Conservation (phyloP, 331 rosid genomes). For the Saraca asoca region DNA sequence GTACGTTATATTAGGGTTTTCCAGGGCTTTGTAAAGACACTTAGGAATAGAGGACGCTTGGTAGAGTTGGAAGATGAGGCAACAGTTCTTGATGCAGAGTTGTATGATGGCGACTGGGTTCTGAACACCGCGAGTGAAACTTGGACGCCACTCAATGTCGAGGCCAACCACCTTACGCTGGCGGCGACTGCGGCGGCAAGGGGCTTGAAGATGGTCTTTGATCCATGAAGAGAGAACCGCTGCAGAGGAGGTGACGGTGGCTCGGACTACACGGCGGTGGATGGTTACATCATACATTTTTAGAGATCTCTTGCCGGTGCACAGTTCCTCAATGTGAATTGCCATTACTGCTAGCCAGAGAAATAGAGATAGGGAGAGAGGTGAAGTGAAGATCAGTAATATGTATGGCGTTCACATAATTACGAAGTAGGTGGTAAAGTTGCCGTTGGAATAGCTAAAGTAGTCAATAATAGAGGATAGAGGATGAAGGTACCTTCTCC, state of each 20-base stretch:
- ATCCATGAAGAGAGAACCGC: neutral
- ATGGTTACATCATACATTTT: neutral
- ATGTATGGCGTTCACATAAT: too few relatives aligned
- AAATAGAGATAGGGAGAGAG: neutral
- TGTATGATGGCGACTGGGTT: slow-evolving; percentile 14
- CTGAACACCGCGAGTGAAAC: slow-evolving; percentile 13
- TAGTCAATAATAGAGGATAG: too few relatives aligned
- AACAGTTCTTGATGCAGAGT: slow-evolving; percentile 9
- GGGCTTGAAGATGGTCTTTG: neutral
- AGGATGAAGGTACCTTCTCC: neutral
- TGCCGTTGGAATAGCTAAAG: too few relatives aligned
- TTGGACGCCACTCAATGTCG: slow-evolving; percentile 18
- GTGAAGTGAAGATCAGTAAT: too few relatives aligned
- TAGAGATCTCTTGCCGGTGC: neutral
- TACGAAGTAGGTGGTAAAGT: too few relatives aligned
- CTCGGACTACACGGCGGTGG: neutral
- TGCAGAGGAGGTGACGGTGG: neutral
- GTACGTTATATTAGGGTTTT: neutral
- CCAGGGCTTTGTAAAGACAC: slow-evolving; percentile 18
- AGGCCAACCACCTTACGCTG: neutral
- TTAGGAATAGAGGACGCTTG: slow-evolving; percentile 9
- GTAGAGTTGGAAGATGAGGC: slow-evolving; percentile 27
- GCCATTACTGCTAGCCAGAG: neutral
- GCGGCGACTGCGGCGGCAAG: neutral
- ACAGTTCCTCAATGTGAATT: neutral